Conservation (phyloP, 2,329 filamentous ascomycete species). For the Beauveria sp. region DNA sequence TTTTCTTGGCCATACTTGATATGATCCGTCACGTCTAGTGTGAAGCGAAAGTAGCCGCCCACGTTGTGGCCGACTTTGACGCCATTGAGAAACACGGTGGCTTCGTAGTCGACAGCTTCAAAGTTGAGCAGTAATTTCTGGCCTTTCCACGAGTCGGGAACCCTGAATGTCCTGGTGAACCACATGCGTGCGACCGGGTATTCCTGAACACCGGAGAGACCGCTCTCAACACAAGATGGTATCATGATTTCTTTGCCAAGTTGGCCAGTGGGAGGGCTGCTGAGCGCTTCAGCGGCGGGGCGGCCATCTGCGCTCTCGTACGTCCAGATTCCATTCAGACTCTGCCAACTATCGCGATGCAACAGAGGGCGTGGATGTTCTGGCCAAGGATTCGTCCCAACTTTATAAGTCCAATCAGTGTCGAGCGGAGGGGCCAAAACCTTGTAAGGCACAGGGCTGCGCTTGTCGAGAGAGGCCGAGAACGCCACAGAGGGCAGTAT, state of each 20-base stretch:
- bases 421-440: slow-evolving; percentile 32
- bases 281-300: slow-evolving; percentile 13
- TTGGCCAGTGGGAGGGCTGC: slow-evolving; percentile 18
- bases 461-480: background rate
- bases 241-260: slow-evolving; percentile 34
- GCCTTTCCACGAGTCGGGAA: slow-evolving; percentile 39
- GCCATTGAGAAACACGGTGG: slow-evolving; percentile 52
- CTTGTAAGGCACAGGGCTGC: slow-evolving; percentile 21
- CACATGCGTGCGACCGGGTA: slow-evolving; percentile 36
- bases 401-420: slow-evolving; percentile 41
- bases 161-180: slow-evolving; percentile 43
- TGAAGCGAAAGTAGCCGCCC: slow-evolving; percentile 57
- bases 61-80: slow-evolving; percentile 42
- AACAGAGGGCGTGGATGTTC: slow-evolving; percentile 52
- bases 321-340: slow-evolving; percentile 52
- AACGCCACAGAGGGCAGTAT: background rate
- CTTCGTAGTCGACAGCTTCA: slow-evolving; percentile 51
- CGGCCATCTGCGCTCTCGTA: slow-evolving; percentile 30
- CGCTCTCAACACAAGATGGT: slow-evolving; percentile 38
- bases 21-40: slow-evolving; percentile 47
- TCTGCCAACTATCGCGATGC: slow-evolving; percentile 45
- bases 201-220: slow-evolving; percentile 40
- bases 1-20: slow-evolving; percentile 38
- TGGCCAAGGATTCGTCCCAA: slow-evolving; percentile 45
- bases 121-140: slow-evolving; percentile 45